Base-by-base conservation (phyloP, 768 basidiomycete genomes). In the Imleria badia region DNA sequence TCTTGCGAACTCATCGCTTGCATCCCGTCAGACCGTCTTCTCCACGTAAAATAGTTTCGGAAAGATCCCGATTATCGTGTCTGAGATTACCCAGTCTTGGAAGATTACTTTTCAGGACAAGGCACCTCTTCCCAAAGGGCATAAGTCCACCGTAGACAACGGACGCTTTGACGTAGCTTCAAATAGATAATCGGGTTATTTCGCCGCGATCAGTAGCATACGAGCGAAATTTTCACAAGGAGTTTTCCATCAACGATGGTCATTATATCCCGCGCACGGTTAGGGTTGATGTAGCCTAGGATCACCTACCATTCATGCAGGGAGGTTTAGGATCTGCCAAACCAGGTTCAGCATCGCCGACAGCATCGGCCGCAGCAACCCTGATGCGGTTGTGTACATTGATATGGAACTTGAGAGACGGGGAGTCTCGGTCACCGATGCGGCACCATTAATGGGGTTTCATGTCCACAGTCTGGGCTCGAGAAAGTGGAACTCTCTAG, bases 1-100 rank as follows among this genome's bases (percentile, higher is more conserved):
- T 31, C 19, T 26, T 31, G 36, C 52, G 47, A 51, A 29, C 22
- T 44, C 55, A 45, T 53, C 48, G 51, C 35, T 53, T 42, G 45
- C 47, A 56, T 50, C 35, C 41, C 41, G 47, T 55, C 54, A 54
- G 46, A 40, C 39, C 5, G 14, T n/a, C 48, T 58, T 63, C 65
- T 58, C 62, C 59, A 64, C 64, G 62, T 66, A 66, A 66, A 60
- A 51, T 23, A 10, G 11, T 35, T 12, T 48, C 36, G 40, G 31
- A 48, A 33, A 44, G 56, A 61, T 48, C 34, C 56, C 52, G 56
- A 66, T 46, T 20, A 45, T 53, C 54, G 40, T 51, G 36, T 40
- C 35, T 22, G 30, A 55, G 39, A 56, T 50, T 52, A 34, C 34
- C 53, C 51, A 35, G 54, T 54, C 45, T 36, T 57, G 52, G 52